These are phyloP conservation scores for Fragosphaeria purpurea DNA, from an alignment of 2,329 filamentous ascomycete genomes.

Conservation along the genomic window DNA sequence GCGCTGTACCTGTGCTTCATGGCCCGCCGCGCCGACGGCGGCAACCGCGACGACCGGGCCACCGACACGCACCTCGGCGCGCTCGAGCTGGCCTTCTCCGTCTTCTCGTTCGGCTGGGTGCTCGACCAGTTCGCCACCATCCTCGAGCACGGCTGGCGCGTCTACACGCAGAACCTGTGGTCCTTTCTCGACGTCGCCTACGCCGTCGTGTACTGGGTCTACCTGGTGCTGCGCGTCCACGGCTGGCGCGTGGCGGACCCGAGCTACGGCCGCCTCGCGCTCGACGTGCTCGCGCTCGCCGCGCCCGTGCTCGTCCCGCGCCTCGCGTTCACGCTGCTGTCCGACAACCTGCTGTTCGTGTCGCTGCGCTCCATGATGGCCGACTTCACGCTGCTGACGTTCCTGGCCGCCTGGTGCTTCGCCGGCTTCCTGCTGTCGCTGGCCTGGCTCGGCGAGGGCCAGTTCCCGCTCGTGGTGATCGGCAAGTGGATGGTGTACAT, in stretches of 20 bases:
- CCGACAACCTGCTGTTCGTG: constrained; percentile 76
- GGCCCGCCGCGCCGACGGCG: constrained; percentile 44
- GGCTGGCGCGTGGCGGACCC: constrained; percentile 43
- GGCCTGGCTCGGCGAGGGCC: constrained; percentile 63
- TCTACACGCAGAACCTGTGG: constrained; percentile 84
- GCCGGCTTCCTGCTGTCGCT: constrained; percentile 71
- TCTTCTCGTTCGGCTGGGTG: constrained; percentile 71
- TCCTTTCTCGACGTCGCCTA: constrained; percentile 78
- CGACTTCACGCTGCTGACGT: constrained; percentile 69
- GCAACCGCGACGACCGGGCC: no score
- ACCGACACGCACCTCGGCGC: constrained; percentile 39
- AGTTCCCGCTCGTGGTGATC: constrained; percentile 56
- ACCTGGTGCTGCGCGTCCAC: constrained; percentile 58
- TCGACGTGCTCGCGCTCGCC: constrained; percentile 69
- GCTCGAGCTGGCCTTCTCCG: constrained; percentile 56
- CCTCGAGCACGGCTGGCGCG: constrained; percentile 62
- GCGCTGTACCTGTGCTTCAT: constrained; percentile 63
- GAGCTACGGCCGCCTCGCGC: constrained; percentile 51
- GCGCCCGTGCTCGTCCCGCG: constrained; percentile 70
- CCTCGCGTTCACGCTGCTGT: constrained; percentile 72
- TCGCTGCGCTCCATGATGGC: constrained; percentile 76
- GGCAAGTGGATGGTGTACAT: constrained; percentile 90
- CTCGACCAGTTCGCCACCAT: constrained; percentile 70
- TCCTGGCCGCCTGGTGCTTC: constrained; percentile 74
- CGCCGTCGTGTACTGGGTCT: constrained; percentile 58